A percentile compares a stretch with the other conserved stretches of the same genome.
Evolutionary conservation across 257 asterid genomes (phyloP).

Genomic region (Salvia splendens): DNA sequence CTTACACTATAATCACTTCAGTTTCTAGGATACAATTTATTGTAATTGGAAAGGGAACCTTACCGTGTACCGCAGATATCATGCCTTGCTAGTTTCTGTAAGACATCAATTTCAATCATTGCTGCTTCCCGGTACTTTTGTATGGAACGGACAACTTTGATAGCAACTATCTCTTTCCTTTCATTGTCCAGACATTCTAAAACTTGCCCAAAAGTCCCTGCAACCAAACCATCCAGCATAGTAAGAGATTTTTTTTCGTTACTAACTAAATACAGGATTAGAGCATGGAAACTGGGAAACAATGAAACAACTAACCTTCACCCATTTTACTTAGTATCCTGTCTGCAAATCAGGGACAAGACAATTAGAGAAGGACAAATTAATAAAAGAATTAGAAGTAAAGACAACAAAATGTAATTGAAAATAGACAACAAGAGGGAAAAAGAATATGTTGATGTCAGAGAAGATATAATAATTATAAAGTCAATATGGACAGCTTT

Average conservation of each 20-base stretch:
- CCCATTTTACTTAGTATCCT: conserved; percentile 87
- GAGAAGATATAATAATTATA: background rate
- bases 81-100: conserved; percentile 70
- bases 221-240: conserved; percentile 18
- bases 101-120: conserved; percentile 81
- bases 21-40: conserved; percentile 32
- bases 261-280: conserved; percentile 16
- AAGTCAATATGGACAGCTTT: conserved; percentile 18
- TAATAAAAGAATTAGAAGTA: background rate
- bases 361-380: conserved; percentile 23
- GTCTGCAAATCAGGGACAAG: conserved; percentile 51
- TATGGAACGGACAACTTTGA: conserved; percentile 75
- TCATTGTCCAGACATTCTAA: conserved; percentile 75
- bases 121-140: conserved; percentile 85
- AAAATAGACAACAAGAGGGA: background rate
- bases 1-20: conserved; percentile 57
- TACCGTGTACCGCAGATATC: conserved; percentile 63
- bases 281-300: conserved; percentile 22
- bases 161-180: conserved; percentile 76
- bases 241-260: conserved; percentile 23
- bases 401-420: conserved; percentile 9
- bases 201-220: conserved; percentile 88
- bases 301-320: conserved; percentile 63
- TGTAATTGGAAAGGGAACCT: conserved; percentile 27
- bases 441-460: background rate